Evolutionary conservation across 2,329 filamentous ascomycete species (phyloP), one percentile per base, ranked within the genome.

Genomic region (Botrytis byssoidea): DNA sequence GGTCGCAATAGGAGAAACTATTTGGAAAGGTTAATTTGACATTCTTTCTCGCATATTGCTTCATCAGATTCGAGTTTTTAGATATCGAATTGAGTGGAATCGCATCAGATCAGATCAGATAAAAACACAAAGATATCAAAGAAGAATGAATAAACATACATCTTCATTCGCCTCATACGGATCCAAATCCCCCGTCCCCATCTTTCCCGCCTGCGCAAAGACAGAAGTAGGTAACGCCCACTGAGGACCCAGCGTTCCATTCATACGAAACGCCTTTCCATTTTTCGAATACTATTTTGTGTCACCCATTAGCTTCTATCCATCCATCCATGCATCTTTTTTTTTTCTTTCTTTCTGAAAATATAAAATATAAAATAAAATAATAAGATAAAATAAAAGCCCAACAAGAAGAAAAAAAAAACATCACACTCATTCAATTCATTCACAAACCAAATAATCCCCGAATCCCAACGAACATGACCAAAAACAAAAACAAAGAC

Each of bases 111-210:
- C 29, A 51, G 48, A 51, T 12, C 48, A n/a, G 48, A 16, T 25
- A 51, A 37, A 35, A 12, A n/a, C 3, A 16, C 10, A 14, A 66
- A 32, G 22, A n/a, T 35, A 66, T 25, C 48, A 14, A 51, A 44
- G 5, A 44, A 16, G 4, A 20, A 18, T 9, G 35, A 35, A 29
- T 32, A n/a, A 40, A 35, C 69, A 64, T 51, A 71, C 69, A 46
- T 71, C 69, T 64, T 71, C 69, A 37, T 64, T 71, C 32, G 69
- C 69, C 59, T 71, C 69, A 60, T 37, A 63, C 29, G 69, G 59
- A 64, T 71, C 69, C 69, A 71, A 64, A 46, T 63, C 37, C 16
- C 29, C 40, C 16, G 8, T 44, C 20, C 69, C 42, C 69, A 71
- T 71, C 57, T 51, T 64, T 10, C 57, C 59, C 18, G 32, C 69